A percentile compares a stretch with the other conserved stretches of the same genome.
These are phyloP conservation scores for Paraphaeosphaeria sporulosa DNA, from an alignment of 2,329 filamentous ascomycete species.

Conservation along the genomic window DNA sequence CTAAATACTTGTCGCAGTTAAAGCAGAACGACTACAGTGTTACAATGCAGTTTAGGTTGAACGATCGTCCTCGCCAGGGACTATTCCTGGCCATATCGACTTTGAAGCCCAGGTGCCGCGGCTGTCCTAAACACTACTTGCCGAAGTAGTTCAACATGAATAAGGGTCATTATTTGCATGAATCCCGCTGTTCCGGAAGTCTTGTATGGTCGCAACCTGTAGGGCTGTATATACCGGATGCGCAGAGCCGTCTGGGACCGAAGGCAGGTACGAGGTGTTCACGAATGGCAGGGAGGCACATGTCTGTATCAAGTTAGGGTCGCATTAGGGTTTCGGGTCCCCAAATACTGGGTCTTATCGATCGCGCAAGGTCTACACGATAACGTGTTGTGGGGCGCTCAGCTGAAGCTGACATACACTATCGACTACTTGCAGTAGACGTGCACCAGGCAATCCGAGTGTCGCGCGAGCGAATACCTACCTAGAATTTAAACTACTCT, in stretches of 20 bases:
- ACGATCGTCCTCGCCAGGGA: not conserved
- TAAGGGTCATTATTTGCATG: not conserved
- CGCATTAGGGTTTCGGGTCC: slow-evolving; percentile 2
- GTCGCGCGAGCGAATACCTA: not conserved
- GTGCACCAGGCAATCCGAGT: not conserved
- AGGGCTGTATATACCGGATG: slow-evolving; percentile 1
- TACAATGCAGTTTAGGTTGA: not conserved
- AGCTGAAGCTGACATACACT: not conserved
- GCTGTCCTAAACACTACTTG: not conserved
- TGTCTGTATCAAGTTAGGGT: not conserved
- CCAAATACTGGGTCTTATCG: slow-evolving; percentile 3
- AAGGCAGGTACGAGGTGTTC: slow-evolving; percentile 1
- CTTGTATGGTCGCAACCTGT: not conserved
- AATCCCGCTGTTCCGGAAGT: not conserved
- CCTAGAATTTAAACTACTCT: not conserved
- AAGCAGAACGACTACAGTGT: not conserved
- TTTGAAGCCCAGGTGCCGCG: not conserved
- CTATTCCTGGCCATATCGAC: not conserved
- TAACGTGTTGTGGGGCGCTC: not conserved
- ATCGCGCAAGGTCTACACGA: not conserved
- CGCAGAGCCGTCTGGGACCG: not conserved
- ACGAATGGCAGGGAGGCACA: not conserved
- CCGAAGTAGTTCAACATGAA: not conserved
- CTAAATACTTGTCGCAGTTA: not conserved
- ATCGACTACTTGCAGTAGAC: slow-evolving; percentile 4